Evolutionary conservation across 257 asterid species (phyloP), one percentile per base, ranked within the genome.

Genomic region (Cynanchum wilfordii): DNA sequence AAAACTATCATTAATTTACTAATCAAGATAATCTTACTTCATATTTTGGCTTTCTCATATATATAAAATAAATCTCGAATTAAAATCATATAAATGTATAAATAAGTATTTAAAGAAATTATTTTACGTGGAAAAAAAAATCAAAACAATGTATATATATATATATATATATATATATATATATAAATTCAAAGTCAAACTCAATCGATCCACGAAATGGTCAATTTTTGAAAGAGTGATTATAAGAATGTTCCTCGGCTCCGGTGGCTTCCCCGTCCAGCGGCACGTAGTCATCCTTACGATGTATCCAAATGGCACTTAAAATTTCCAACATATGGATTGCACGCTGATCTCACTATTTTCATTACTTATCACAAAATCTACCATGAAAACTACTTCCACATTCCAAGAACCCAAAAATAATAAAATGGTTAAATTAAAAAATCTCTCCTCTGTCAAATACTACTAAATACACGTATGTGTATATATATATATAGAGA

Each of bases 221-320:
- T 50, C 62, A 47, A 68, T 68, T 68, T 47, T 10, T 7, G 73
- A 20, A 54, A 36, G 15, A 12, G 13, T 6, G 0, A 3, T 1
- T 44, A 1, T 1, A 12, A 13, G 15, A 29, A 12, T 47, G n/a
- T n/a, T 16, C 0, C 15, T 47, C 51, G 16, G 51, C 36, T 40
- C 45, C 0, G 51, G 52, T 22, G 66, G 68, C 68, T 13, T 36
- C 68, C 27, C 17, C 13, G 6, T 7, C 16, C 50, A 19, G 50
- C 3, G 49, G 56, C 75, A 71, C 67, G 74, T 12, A 70, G 22
- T 30, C 24, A 15, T 22, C 67, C 45, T 24, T 30, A 62, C 45
- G 17, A n/a, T 1, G 19, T 25, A 36, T 15, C 17, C 17, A 70
- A 25, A 7, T 66, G 51, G 68, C 73, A 66, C 33, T 22, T 20